Evolutionary conservation across 164 flowering plant genomes (phyloP).

Genomic region (Brasenia schreberi): DNA sequence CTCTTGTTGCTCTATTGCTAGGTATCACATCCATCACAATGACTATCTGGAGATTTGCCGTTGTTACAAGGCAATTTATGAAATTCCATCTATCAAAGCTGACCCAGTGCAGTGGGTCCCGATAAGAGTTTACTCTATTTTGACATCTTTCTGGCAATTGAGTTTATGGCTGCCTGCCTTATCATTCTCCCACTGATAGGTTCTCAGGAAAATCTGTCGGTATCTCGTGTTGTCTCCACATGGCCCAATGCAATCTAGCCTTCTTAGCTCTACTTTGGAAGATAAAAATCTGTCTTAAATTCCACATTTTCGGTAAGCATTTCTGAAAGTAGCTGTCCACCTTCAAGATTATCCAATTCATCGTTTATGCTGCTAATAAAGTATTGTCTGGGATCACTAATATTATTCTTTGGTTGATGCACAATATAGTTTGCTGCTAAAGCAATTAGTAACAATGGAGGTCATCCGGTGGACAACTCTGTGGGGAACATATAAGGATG

Average conservation of each 20-base stretch:
- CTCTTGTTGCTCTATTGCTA: conserved; percentile 9
- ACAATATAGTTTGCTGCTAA: conserved; percentile 50
- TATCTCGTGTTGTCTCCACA: conserved; percentile 72
- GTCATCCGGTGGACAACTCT: conserved; percentile 88
- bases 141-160: background rate
- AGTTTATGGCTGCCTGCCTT: background rate
- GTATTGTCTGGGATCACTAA: background rate
- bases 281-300: conserved; percentile 90
- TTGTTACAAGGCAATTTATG: conserved; percentile 85
- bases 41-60: conserved; percentile 95
- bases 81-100: conserved; percentile 74
- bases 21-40: conserved; percentile 70
- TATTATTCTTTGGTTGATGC: conserved; percentile 1
- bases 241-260: conserved; percentile 98
- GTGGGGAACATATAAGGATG: conserved; percentile 61
- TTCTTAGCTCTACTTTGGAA: conserved; percentile 79
- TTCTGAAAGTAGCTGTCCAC: background rate
- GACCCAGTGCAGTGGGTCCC: conserved; percentile 70
- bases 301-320: conserved; percentile 55
- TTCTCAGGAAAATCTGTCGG: conserved; percentile 93
- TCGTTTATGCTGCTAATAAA: background rate
- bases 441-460: conserved; percentile 92
- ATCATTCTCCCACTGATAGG: conserved; percentile 18
- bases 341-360: background rate
- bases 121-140: conserved; percentile 22